Evolutionary conservation across 768 basidiomycete species (phyloP).

Genomic region (Lactifluus echinatus): DNA sequence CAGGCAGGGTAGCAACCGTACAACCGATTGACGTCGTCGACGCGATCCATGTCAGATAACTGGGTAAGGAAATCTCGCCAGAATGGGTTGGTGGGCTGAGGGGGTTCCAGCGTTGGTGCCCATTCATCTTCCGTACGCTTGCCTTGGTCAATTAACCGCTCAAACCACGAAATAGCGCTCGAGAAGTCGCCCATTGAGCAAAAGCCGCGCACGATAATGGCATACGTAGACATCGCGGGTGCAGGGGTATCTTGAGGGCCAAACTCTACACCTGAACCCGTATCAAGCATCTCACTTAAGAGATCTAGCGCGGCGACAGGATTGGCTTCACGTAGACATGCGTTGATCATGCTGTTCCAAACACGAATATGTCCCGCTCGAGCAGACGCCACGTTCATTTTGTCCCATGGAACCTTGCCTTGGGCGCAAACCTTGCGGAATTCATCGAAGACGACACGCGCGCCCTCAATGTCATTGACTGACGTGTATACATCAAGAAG

Average conservation of each 20-base stretch:
- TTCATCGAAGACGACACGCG: slow-evolving; percentile 54
- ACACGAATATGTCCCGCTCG: slow-evolving; percentile 36
- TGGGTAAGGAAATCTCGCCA: slow-evolving; percentile 56
- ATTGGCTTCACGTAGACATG: slow-evolving; percentile 57
- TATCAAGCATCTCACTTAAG: slow-evolving; percentile 62
- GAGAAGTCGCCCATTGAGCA: slow-evolving; percentile 48
- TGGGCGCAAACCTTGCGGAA: slow-evolving; percentile 38
- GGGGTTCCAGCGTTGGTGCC: slow-evolving; percentile 35
- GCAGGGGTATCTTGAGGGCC: slow-evolving; percentile 39
- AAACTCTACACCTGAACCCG: slow-evolving; percentile 28
- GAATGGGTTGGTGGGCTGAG: slow-evolving; percentile 43
- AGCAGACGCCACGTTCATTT: slow-evolving; percentile 17
- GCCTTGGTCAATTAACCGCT: slow-evolving; percentile 45
- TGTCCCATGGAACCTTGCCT: slow-evolving; percentile 31
- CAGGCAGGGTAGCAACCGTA: slow-evolving; percentile 34
- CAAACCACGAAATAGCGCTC: slow-evolving; percentile 66
- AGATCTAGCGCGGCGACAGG: slow-evolving; percentile 56
- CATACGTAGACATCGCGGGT: slow-evolving; percentile 56
- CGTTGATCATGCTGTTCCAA: slow-evolving; percentile 72
- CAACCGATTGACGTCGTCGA: slow-evolving; percentile 48
- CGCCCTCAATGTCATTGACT: slow-evolving; percentile 39
- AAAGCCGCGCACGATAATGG: slow-evolving; percentile 58
- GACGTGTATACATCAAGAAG: slow-evolving; percentile 54
- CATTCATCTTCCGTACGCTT: slow-evolving; percentile 29
- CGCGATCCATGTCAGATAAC: slow-evolving; percentile 40